A percentile compares a stretch with the other conserved stretches of the same genome.
These are phyloP conservation scores for Penicillium thymicola DNA, from an alignment of 2,329 filamentous ascomycete genomes.

Conservation along the genomic window DNA sequence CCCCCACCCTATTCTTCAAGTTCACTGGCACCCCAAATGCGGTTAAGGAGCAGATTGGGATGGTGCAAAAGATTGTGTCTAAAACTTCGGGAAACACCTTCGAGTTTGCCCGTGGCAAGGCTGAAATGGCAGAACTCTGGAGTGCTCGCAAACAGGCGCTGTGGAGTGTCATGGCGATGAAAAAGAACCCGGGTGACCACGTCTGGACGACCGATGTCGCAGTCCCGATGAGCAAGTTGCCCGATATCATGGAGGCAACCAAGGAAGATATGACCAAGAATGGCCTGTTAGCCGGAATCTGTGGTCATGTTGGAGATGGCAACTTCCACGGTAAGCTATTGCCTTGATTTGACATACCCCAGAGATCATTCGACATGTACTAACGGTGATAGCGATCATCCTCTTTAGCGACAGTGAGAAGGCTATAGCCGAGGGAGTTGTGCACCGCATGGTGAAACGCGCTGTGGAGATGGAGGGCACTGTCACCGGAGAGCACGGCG, in stretches of 20 bases:
- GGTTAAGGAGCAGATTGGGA: constrained; percentile 62
- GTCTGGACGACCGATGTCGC: constrained; percentile 82
- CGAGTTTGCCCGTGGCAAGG: constrained; percentile 62
- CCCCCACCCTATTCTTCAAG: constrained; percentile 72
- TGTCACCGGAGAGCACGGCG: constrained; percentile 69
- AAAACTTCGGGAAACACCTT: constrained; percentile 57
- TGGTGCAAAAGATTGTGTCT: constrained; percentile 59
- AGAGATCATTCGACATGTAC: background rate
- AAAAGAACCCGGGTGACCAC: constrained; percentile 56
- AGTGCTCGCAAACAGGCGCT: constrained; percentile 71
- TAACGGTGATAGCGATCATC: constrained; percentile 51
- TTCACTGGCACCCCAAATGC: constrained; percentile 63
- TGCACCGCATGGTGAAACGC: constrained; percentile 67
- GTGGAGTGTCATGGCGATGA: constrained; percentile 68
- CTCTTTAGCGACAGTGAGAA: constrained; percentile 59
- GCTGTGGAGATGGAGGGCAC: constrained; percentile 70
- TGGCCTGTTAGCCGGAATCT: constrained; percentile 63
- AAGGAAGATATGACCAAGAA: constrained; percentile 63
- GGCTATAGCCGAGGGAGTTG: constrained; percentile 54
- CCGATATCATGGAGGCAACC: constrained; percentile 69
- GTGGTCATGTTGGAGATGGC: constrained; percentile 71
- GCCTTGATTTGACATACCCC: background rate
- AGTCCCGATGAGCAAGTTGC: constrained; percentile 68
- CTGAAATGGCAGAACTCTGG: constrained; percentile 70
- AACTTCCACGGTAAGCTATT: constrained; percentile 62